Evolutionary conservation across 1,284 basidiomycete genomes (phyloP).

Genomic region (Papiliotrema flavescens): DNA sequence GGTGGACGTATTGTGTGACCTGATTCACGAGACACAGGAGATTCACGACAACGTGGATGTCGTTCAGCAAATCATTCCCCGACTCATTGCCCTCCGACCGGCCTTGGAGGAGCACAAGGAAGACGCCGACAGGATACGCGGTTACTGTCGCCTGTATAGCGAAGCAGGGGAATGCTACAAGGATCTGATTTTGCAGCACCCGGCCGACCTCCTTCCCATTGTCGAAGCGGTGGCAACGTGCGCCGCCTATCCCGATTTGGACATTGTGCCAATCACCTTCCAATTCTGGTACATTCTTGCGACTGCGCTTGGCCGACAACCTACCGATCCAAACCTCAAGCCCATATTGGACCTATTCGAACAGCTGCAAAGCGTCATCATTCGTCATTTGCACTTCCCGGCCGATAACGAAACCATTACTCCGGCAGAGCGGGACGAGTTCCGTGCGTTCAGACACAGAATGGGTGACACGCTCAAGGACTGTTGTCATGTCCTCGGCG

Average conservation of each 20-base stretch:
- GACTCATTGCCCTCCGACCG: conserved; percentile 68
- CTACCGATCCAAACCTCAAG: conserved; percentile 22
- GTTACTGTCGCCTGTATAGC: conserved; percentile 85
- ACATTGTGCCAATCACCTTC: conserved; percentile 97
- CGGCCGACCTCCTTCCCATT: conserved; percentile 85
- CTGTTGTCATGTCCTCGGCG: conserved; percentile 90
- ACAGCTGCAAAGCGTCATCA: conserved; percentile 79
- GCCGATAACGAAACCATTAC: conserved; percentile 67
- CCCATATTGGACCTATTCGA: conserved; percentile 75
- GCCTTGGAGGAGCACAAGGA: conserved; percentile 59
- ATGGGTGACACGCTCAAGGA: conserved; percentile 99
- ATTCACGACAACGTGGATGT: conserved; percentile 88
- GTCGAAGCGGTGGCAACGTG: conserved; percentile 94
- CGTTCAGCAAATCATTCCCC: conserved; percentile 81
- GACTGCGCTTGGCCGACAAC: conserved; percentile 61
- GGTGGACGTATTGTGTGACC: conserved; percentile 86
- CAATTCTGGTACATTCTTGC: conserved; percentile 96
- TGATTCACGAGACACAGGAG: conserved; percentile 98
- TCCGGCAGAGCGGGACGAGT: conserved; percentile 87
- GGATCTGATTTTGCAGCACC: conserved; percentile 80
- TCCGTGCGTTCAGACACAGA: conserved; percentile 90
- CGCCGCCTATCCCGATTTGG: conserved; percentile 87
- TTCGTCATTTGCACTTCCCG: conserved; percentile 90
- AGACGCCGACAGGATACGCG: conserved; percentile 84
- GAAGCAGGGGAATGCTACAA: conserved; percentile 97